Conservation (phyloP, 2,329 filamentous ascomycete species). For the Fusarium sulawesiense region DNA sequence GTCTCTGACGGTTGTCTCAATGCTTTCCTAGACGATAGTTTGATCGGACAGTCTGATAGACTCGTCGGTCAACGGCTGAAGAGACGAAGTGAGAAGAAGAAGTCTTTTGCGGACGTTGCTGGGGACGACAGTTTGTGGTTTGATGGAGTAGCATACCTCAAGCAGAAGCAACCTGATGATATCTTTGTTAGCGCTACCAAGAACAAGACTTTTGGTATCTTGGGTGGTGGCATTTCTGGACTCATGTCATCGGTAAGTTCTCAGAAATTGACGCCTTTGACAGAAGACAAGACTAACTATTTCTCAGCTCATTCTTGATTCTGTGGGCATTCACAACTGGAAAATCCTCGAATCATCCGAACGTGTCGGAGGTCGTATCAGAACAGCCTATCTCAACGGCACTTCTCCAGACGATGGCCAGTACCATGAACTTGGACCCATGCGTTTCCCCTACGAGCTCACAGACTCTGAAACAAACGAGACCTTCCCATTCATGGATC, state of each 20-base stretch:
- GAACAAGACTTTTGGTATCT: conserved; percentile 45
- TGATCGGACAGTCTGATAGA: conserved; percentile 33
- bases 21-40: conserved; percentile 36
- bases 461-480: conserved; percentile 63
- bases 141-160: conserved; percentile 42
- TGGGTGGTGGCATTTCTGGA: conserved; percentile 55
- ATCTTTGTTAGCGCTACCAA: conserved; percentile 39
- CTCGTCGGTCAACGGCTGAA: conserved; percentile 3
- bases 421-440: conserved; percentile 67
- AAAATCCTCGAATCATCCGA: conserved; percentile 57
- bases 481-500: conserved; percentile 69
- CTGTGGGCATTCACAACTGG: conserved; percentile 58
- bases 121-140: conserved; percentile 31
- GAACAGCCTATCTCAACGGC: conserved; percentile 56
- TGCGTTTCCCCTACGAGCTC: conserved; percentile 70
- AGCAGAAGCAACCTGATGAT: conserved; percentile 42
- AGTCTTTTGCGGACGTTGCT: conserved; percentile 13
- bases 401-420: conserved; percentile 43
- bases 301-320: conserved; percentile 53
- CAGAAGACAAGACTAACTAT: rapidly evolving
- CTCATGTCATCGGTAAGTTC: conserved; percentile 4
- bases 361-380: conserved; percentile 57
- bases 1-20: conserved; percentile 30
- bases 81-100: background rate
- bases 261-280: rapidly evolving